Evolutionary conservation across 192 early-diverging fungal species (phyloP), one percentile per base, ranked within the genome.

Genomic region (Thoreauomyces humboldtii): DNA sequence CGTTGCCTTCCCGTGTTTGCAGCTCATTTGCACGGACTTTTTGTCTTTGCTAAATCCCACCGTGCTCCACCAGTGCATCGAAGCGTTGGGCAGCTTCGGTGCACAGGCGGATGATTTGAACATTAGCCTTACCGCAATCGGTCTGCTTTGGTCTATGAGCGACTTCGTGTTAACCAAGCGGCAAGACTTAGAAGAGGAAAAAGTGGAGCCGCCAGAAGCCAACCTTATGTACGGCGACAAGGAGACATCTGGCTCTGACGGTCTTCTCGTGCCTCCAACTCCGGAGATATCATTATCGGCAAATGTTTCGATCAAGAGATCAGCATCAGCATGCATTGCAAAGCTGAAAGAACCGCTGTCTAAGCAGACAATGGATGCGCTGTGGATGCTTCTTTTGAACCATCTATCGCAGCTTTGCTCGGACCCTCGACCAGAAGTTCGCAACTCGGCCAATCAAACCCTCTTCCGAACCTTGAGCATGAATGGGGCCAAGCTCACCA

Each of bases 21-120:
- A 99, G 67, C 73, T 99, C 15, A 91, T 99, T 25, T 98, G 95
- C 71, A 91, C 90, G 0, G 97, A 99, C 68, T 96, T 97, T 61
- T 61, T 99, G 41, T 81, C 90, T 6, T 78, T 90, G 5, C 70
- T 97, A 65, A 77, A 79, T 15, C 89, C 94, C 2, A 73, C 73
- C 7, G 85, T 89, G 43, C 66, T 99, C 41, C 81, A 85, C 15
- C 82, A 86, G 35, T 93, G 92, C 62, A 92, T 97, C 55, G 81
- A 89, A 48, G 86, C 89, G 0, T 61, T 98, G 27, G 88, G 81
- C 15, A 72, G 77, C 25, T 98, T 94, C 83, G 92, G 92, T 1
- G 66, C 81, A 22, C 91, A 95, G 66, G 73, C 72, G 14, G 91
- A 92, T 29, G 97, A 98, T 70, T 73, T 98, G 38, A 99, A 99